Evolutionary conservation across 495 filamentous ascomycete genomes (phyloP), one percentile per base, ranked within the genome.

Genomic region (Penicillium robsamsonii): DNA sequence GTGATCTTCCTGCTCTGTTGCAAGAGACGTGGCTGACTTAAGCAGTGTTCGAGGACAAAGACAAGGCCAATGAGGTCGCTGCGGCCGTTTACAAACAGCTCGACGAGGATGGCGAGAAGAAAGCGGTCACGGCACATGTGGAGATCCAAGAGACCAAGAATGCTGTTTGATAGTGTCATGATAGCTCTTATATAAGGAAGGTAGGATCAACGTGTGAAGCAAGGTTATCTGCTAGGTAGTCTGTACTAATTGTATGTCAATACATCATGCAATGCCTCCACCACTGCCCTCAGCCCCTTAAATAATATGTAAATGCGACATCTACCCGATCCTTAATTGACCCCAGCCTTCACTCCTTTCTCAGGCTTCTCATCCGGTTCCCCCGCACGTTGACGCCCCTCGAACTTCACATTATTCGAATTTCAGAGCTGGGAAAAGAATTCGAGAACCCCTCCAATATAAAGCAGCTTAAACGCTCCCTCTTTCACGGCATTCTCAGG

Each of bases 1-100:
- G 81, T 54, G 20, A 17, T 24, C 24, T 75, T 52, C 17, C 45
- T 29, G 17, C 22, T 53, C 24, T 43, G 3, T 18, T 50, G 18
- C 25, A 49, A 50, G 24, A 43, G 27, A 42, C 42, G 44, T n/a
- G 58, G 52, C 51, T 40, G 42, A 57, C 18, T 10, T 24, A 49
- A 61, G 18, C 45, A 83, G 80, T 84, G 61, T 84, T 84, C 64
- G 82, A 84, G 63, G 75, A 79, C 44, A 73, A 74, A 25, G 70
- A 75, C 3, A 65, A 75, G 33, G 77, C 74, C 11, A 71, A 80
- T 12, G 66, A 78, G 47, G 73, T 77, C 13, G 69, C 74, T 22
- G 70, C 71, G 10, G 75, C 73, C 15, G 75, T 80, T 12, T 76
- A 79, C 57, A 81, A 82, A 63, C 53, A 66, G 55, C 54, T 66